Evolutionary conservation across 1,139 yeast genomes (phyloP).

Genomic region (Scheffersomyces illinoinensis): DNA sequence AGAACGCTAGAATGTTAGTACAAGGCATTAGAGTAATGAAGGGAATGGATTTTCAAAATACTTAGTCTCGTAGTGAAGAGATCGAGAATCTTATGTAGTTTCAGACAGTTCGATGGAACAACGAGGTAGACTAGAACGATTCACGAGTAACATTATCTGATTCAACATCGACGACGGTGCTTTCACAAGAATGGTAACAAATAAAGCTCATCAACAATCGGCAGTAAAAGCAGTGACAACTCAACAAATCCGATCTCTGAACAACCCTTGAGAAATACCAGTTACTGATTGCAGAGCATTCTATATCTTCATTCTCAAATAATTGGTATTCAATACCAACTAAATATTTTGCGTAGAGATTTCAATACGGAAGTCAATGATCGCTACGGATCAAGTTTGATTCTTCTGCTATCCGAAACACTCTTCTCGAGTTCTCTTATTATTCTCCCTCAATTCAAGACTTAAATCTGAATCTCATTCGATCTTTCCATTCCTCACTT

Average conservation of each 20-base stretch:
- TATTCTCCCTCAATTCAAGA: background rate
- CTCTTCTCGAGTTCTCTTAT: too few relatives aligned
- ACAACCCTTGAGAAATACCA: background rate
- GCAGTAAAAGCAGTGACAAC: too few relatives aligned
- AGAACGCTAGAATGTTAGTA: slow-evolving; percentile 34
- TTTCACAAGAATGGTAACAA: too few relatives aligned
- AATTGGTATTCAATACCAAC: too few relatives aligned
- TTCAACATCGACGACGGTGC: background rate
- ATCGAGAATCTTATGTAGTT: background rate
- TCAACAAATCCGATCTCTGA: background rate
- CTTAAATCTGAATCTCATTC: background rate
- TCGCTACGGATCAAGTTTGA: background rate
- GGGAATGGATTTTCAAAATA: background rate
- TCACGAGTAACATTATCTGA: background rate
- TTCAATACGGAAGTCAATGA: background rate
- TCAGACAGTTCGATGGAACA: background rate
- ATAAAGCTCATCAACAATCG: too few relatives aligned
- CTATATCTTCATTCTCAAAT: too few relatives aligned
- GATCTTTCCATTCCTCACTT: background rate
- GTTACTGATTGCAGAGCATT: background rate
- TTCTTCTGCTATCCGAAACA: background rate
- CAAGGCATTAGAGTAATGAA: slow-evolving; percentile 13
- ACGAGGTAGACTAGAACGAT: background rate
- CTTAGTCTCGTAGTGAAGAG: slow-evolving; percentile 8
- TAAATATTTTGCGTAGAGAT: background rate